These are phyloP conservation scores for Amphibolis antarctica DNA, from an alignment of 106 monocot species.

Conservation along the genomic window DNA sequence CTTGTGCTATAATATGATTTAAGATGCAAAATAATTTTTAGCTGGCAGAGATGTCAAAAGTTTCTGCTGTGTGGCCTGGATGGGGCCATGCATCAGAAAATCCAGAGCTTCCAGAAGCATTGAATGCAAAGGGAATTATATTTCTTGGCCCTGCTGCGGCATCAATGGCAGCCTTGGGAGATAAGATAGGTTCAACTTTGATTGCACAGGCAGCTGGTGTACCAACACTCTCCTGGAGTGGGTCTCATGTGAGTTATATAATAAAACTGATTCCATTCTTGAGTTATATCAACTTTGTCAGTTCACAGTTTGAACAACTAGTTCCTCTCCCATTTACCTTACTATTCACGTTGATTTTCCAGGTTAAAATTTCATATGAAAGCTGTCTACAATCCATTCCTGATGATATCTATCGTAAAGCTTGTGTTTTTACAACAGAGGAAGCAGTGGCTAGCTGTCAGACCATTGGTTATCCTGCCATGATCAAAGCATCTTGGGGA, in stretches of 20 bases:
- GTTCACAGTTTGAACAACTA: no score
- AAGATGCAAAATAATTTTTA: conserved; percentile 13
- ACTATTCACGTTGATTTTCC: no score
- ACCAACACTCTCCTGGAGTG: conserved; percentile 98
- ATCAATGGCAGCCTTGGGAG: conserved; percentile 90
- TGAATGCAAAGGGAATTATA: conserved; percentile 70
- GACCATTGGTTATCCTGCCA: conserved; percentile 88
- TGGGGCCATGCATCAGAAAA: conserved; percentile 99
- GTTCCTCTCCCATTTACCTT: no score
- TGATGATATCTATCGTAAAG: conserved; percentile 76
- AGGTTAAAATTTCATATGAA: conserved; percentile 65
- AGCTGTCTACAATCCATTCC: conserved; percentile 75
- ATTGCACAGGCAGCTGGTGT: conserved; percentile 98
- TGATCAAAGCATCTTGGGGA: conserved; percentile 99
- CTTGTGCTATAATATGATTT: background rate
- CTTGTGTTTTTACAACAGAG: conserved; percentile 90
- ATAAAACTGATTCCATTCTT: background rate
- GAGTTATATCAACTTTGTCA: background rate
- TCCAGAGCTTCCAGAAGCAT: conserved; percentile 92
- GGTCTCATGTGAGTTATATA: conserved; percentile 67
- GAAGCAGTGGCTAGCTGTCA: conserved; percentile 94
- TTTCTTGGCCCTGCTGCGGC: conserved; percentile 93
- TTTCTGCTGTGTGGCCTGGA: conserved; percentile 99
- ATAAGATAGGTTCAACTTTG: conserved; percentile 97
- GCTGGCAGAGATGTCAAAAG: conserved; percentile 89